phyloP scores from a whole-genome alignment of 345 rosid genomes.

The Chamaenerion angustifolium region DNA sequence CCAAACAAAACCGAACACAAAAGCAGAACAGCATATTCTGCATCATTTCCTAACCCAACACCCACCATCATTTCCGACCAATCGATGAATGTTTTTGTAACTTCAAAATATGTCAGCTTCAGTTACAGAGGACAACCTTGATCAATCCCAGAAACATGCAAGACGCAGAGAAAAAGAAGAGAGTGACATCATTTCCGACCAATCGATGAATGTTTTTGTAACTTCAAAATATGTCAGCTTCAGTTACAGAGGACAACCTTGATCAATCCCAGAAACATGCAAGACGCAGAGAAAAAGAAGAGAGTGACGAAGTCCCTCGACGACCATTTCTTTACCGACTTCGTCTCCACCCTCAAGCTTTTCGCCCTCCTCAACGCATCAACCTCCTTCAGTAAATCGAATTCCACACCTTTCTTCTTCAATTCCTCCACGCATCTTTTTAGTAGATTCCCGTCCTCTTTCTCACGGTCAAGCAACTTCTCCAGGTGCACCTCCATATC shows the following conservation, averaged over 20 bases:
- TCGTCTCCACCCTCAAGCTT: constrained; percentile 66
- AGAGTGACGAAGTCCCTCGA: constrained; percentile 60
- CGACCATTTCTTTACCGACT: constrained; percentile 72
- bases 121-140: constrained; percentile 58
- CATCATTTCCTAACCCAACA: constrained; percentile 11
- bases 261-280: constrained; percentile 62
- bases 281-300: constrained; percentile 63
- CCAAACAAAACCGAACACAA: constrained; percentile 1
- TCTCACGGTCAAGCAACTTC: constrained; percentile 73
- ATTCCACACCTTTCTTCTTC: constrained; percentile 81
- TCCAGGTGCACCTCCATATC: constrained; percentile 66
- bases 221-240: neutral
- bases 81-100: too few relatives aligned
- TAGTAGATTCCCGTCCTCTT: constrained; percentile 70
- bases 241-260: constrained; percentile 61
- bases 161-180: constrained; percentile 63
- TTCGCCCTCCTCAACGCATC: constrained; percentile 90
- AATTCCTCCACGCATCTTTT: constrained; percentile 75
- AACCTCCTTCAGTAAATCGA: constrained; percentile 86
- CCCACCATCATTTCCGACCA: too few relatives aligned
- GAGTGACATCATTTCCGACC: too few relatives aligned
- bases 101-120: constrained; percentile 1
- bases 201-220: too few relatives aligned
- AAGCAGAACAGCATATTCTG: constrained; percentile 30
- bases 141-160: constrained; percentile 69